Percentiles rank a stretch among this genome's conserved stretches.
Evolutionary conservation across 495 filamentous ascomycete genomes (phyloP).

Genomic region (Geoglossum glabrum): DNA sequence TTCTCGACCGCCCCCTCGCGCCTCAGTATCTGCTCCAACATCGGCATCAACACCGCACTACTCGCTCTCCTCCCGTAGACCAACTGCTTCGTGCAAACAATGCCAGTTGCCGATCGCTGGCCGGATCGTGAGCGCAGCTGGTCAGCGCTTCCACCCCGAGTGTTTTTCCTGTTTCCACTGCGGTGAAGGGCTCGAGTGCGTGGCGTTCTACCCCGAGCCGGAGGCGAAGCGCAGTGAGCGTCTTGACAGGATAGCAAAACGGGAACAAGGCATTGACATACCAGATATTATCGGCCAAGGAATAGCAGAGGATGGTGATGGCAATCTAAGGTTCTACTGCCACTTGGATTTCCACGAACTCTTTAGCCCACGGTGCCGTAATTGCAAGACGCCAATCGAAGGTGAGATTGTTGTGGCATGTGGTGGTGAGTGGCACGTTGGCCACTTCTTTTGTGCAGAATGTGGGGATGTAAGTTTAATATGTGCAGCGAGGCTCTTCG

Average conservation of each 20-base stretch:
- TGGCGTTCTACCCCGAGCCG: conserved; percentile 91
- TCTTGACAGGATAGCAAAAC: conserved; percentile 41
- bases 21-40: conserved; percentile 19
- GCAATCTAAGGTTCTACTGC: conserved; percentile 69
- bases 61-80: conserved; percentile 30
- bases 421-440: conserved; percentile 87
- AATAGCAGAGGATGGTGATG: conserved; percentile 44
- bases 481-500: conserved; percentile 6
- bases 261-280: conserved; percentile 36
- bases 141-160: conserved; percentile 69
- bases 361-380: conserved; percentile 83
- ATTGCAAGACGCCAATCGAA: conserved; percentile 96
- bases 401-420: conserved; percentile 86
- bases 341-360: conserved; percentile 95
- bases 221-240: conserved; percentile 45
- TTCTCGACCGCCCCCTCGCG: conserved; percentile 17
- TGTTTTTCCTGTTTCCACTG: conserved; percentile 88
- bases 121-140: conserved; percentile 66
- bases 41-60: conserved; percentile 20
- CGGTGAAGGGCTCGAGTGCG: conserved; percentile 69
- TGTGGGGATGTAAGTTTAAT: conserved; percentile 56
- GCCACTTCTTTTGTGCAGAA: conserved; percentile 98
- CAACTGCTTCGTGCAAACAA: conserved; percentile 62
- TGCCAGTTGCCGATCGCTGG: conserved; percentile 73
- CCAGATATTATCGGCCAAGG: conserved; percentile 29